phyloP scores from a whole-genome alignment of 1,139 yeast genomes.

The Zygoascus hellenicus region DNA sequence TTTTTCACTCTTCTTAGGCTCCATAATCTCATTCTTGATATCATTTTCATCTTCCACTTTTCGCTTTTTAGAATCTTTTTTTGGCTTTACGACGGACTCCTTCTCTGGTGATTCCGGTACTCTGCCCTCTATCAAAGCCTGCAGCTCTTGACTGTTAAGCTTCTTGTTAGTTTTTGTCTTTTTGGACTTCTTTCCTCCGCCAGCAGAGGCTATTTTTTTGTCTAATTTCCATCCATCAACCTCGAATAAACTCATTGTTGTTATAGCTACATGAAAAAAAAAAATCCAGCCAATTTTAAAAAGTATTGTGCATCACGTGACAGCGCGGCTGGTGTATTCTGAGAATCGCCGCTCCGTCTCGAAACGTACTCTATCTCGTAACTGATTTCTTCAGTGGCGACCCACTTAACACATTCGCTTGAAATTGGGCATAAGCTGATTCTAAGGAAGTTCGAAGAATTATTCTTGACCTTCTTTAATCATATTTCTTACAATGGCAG shows the following conservation, averaged over 20 bases:
- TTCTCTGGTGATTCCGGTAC: slow-evolving; percentile 8
- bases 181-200: slow-evolving; percentile 17
- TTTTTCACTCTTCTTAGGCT: slow-evolving; percentile 13
- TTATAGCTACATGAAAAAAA: neutral
- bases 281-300: neutral
- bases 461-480: neutral
- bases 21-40: slow-evolving; percentile 1
- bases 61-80: slow-evolving; percentile 12
- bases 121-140: neutral
- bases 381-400: neutral
- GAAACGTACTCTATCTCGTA: no score
- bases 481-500: slow-evolving; percentile 20
- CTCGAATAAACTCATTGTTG: slow-evolving; percentile 63
- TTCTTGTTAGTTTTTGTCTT: slow-evolving; percentile 13
- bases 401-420: neutral
- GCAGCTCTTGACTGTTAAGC: slow-evolving; percentile 11
- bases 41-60: slow-evolving; percentile 11
- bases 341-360: no score
- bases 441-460: neutral
- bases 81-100: slow-evolving; percentile 11
- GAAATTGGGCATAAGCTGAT: neutral
- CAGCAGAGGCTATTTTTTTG: slow-evolving; percentile 42
- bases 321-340: no score
- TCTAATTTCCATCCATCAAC: slow-evolving; percentile 81
- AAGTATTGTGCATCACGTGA: no score